Evolutionary conservation across 1,284 basidiomycete species (phyloP).

Genomic region (Marasmius fiardii): DNA sequence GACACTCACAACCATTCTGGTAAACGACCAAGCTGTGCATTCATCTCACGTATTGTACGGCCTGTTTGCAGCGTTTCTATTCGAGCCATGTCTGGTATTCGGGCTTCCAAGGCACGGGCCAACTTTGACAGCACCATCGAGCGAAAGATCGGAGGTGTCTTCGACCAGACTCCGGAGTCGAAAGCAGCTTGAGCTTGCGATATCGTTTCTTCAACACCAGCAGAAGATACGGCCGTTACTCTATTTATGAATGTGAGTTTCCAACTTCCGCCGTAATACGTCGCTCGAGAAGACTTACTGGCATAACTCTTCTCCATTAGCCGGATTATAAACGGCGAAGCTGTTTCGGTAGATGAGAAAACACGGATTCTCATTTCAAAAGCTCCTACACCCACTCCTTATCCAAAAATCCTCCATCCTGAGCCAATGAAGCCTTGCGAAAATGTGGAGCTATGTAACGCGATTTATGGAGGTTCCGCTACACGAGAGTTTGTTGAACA

Average conservation of each 20-base stretch:
- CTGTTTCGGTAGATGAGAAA: slow-evolving; percentile 25
- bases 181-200: slow-evolving; percentile 54
- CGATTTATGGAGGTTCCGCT: slow-evolving; percentile 9
- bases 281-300: slow-evolving; percentile 43
- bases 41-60: slow-evolving; percentile 75
- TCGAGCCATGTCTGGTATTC: slow-evolving; percentile 54
- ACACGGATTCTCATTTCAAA: not conserved
- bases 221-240: slow-evolving; percentile 15
- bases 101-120: slow-evolving; percentile 56
- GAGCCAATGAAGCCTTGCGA: not conserved
- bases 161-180: slow-evolving; percentile 69
- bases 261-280: not conserved
- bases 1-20: slow-evolving; percentile 77
- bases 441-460: slow-evolving; percentile 7
- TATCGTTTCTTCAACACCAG: slow-evolving; percentile 53
- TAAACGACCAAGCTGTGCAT: slow-evolving; percentile 64
- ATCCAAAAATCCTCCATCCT: not conserved
- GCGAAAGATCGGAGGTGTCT: slow-evolving; percentile 50
- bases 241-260: slow-evolving; percentile 11
- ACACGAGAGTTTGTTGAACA: not conserved
- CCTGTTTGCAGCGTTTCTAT: slow-evolving; percentile 78
- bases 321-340: slow-evolving; percentile 60
- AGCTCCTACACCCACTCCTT: not conserved
- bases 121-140: slow-evolving; percentile 64
- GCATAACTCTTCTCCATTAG: slow-evolving; percentile 57